Conservation (phyloP, 2,329 filamentous ascomycete species). For the Drechslerella stenobrocha region DNA sequence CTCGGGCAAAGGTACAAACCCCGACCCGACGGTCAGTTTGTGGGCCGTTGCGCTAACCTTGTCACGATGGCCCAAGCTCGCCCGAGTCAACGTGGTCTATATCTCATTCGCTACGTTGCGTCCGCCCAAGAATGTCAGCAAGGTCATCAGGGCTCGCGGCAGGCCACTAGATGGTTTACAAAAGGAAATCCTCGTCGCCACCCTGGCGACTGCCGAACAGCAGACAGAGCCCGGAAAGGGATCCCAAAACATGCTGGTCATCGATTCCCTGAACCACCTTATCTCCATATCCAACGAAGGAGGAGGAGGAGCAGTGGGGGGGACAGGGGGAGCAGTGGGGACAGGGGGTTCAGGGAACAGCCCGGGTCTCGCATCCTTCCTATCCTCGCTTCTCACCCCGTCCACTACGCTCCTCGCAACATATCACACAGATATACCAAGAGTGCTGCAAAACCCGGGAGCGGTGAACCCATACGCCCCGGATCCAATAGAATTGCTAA, state of each 20-base stretch:
- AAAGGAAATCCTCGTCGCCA: slow-evolving; percentile 63
- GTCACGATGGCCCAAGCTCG: slow-evolving; percentile 56
- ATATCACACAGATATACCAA: slow-evolving; percentile 80
- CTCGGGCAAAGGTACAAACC: slow-evolving; percentile 70
- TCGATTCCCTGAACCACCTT: slow-evolving; percentile 36
- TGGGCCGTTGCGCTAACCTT: too few relatives aligned
- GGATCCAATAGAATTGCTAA: slow-evolving; percentile 70
- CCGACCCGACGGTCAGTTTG: too few relatives aligned
- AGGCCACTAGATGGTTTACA: slow-evolving; percentile 64
- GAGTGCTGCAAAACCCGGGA: slow-evolving; percentile 56
- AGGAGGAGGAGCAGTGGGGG: too few relatives aligned
- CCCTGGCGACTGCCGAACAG: slow-evolving; percentile 50
- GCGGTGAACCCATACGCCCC: slow-evolving; percentile 60
- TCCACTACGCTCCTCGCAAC: slow-evolving; percentile 72
- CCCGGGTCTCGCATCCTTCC: slow-evolving; percentile 62
- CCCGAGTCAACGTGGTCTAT: slow-evolving; percentile 66
- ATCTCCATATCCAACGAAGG: slow-evolving; percentile 37
- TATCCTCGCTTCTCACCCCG: slow-evolving; percentile 70
- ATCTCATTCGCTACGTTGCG: slow-evolving; percentile 75
- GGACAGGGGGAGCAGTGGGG: too few relatives aligned
- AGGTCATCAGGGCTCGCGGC: slow-evolving; percentile 68
- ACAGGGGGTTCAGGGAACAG: slow-evolving; percentile 17
- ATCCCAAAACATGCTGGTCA: slow-evolving; percentile 26
- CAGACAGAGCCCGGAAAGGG: slow-evolving; percentile 11
- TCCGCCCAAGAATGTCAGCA: slow-evolving; percentile 67